A percentile compares a stretch with the other conserved stretches of the same genome.
These are phyloP conservation scores for Ascochyta clinopodiicola DNA, from an alignment of 2,329 filamentous ascomycete genomes.

Conservation along the genomic window DNA sequence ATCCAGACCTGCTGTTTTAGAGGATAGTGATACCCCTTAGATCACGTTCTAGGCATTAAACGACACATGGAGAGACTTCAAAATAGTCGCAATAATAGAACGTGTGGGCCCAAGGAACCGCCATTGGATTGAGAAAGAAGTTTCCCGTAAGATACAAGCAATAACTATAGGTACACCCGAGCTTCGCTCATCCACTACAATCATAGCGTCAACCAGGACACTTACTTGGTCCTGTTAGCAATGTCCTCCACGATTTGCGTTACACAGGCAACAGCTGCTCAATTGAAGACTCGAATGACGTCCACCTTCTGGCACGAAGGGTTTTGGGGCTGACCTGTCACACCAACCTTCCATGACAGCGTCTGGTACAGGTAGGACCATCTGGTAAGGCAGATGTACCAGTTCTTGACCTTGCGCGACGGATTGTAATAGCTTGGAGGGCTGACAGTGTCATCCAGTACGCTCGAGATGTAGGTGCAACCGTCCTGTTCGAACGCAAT, in stretches of 20 bases:
- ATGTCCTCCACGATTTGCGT: not conserved
- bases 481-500: constrained; percentile 50
- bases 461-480: constrained; percentile 46
- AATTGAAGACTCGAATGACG: constrained; percentile 41
- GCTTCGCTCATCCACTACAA: not conserved
- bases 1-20: constrained; percentile 45
- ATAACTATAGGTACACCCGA: not conserved
- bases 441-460: constrained; percentile 46
- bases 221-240: not conserved
- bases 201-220: not conserved
- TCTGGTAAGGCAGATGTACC: constrained; percentile 53
- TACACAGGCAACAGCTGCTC: not conserved
- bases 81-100: not conserved
- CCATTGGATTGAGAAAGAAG: not conserved
- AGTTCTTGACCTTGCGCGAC: constrained; percentile 41
- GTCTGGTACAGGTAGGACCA: constrained; percentile 49
- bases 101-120: not conserved
- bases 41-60: not conserved
- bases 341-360: constrained; percentile 51
- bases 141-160: not conserved
- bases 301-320: constrained; percentile 52
- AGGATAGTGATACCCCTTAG: constrained; percentile 3
- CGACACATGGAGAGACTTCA: not conserved
- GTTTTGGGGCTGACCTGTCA: constrained; percentile 47
- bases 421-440: constrained; percentile 27